These are phyloP conservation scores for Xylaria acuta DNA, from an alignment of 495 filamentous ascomycete species.

Conservation along the genomic window DNA sequence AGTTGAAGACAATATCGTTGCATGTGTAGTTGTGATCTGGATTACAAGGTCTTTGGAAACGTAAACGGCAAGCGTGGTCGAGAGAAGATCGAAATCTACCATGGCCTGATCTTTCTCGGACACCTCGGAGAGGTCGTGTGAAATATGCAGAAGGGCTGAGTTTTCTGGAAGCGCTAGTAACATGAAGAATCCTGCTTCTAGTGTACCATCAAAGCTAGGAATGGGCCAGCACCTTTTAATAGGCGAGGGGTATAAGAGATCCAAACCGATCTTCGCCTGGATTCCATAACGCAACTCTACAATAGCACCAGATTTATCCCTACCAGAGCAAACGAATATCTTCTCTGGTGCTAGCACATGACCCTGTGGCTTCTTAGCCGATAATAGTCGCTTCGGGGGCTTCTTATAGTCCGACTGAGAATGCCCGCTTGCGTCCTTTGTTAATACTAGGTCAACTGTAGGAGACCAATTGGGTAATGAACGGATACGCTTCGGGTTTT, in stretches of 20 bases:
- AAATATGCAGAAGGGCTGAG: constrained; percentile 47
- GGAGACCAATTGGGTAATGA: constrained; percentile 81
- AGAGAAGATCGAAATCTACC: constrained; percentile 55
- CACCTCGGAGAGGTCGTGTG: constrained; percentile 45
- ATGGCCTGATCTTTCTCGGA: constrained; percentile 44
- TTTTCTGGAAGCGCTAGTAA: constrained; percentile 60
- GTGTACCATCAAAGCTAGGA: constrained; percentile 28
- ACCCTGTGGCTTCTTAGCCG: neutral
- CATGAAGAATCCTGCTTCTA: constrained; percentile 40
- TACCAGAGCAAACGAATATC: constrained; percentile 65
- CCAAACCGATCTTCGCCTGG: constrained; percentile 67
- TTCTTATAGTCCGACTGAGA: neutral
- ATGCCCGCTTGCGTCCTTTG: constrained; percentile 39
- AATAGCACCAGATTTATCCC: constrained; percentile 65
- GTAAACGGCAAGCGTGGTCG: constrained; percentile 61
- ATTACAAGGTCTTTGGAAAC: constrained; percentile 47
- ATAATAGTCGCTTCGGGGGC: neutral
- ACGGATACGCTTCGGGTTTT: constrained; percentile 54
- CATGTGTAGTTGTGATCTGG: constrained; percentile 62
- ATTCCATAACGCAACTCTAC: constrained; percentile 75
- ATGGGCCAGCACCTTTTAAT: constrained; percentile 56
- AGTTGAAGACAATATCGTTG: constrained; percentile 43
- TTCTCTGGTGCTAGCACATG: constrained; percentile 47
- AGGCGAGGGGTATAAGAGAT: constrained; percentile 52
- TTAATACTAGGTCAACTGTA: constrained; percentile 69